Evolutionary conservation across 257 asterid species (phyloP).

Genomic region (Solanum okadae): DNA sequence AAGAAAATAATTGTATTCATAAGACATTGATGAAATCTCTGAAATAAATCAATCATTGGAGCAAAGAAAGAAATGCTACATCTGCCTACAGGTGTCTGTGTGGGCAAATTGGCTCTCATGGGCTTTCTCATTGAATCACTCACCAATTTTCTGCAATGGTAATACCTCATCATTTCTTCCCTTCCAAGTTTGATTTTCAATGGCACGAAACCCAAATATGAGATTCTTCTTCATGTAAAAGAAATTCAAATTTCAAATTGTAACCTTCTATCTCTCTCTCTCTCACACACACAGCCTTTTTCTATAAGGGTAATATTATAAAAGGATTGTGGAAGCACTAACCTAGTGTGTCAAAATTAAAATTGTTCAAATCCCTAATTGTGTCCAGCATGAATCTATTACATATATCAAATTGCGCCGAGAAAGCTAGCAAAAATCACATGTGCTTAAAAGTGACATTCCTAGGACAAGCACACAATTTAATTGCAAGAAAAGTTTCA

Average conservation of each 20-base stretch:
- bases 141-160: background rate
- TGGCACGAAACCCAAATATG: background rate
- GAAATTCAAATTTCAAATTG: background rate
- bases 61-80: background rate
- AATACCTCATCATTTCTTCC: background rate
- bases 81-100: background rate
- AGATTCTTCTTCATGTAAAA: background rate
- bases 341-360: background rate
- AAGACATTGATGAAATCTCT: background rate
- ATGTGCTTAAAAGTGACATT: background rate
- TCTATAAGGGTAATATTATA: background rate
- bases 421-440: background rate
- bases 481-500: background rate
- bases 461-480: background rate
- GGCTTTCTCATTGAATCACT: background rate
- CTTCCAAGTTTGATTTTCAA: background rate
- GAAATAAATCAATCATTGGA: background rate
- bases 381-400: background rate
- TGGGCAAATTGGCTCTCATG: background rate
- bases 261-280: background rate
- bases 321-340: background rate
- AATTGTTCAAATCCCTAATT: background rate
- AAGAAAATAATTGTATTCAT: background rate
- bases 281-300: background rate
- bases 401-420: background rate